Evolutionary conservation across 192 early-diverging fungal genomes (phyloP), one percentile per base, ranked within the genome.

Genomic region (Gryganskiella cystojenkinii): DNA sequence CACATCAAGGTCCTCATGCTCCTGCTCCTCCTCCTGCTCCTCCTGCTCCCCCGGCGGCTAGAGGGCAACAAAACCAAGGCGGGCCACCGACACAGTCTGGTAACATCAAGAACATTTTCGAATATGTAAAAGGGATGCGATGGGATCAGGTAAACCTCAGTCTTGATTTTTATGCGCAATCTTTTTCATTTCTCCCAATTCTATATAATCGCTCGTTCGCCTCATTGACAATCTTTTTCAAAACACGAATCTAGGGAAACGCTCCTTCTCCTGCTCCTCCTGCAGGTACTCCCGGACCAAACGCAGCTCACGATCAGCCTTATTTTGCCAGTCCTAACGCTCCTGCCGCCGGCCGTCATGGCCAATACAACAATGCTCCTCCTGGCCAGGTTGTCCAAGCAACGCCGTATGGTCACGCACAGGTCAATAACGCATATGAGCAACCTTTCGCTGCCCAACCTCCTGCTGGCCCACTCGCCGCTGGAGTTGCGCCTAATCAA

Each of bases 101-200:
- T 0, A 24, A 55, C 10, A 69, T 78, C 56, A 78, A 78, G 56
- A 69, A 59, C 24, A 78, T 78, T 28, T 78, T 69, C 59, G 74
- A 78, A 22, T 78, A 78, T 45, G 74, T 65, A 10, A 78, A 78
- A 53, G 74, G 74, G 27, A 78, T 69, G 74, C 61, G 67, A 46
- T 78, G 74, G 74, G 67, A 78, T 54, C 60, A 62, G 53, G 74
- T 78, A 78, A 37, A 47, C 47, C 52, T 35, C 46, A 34, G 28
- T 13, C 56, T 34, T 14, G 56, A 57, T 40, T 37, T 24, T 24
- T 57, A 20, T 24, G 33, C 56, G 2, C 24, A n/a, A n/a, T n/a
- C n/a, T n/a, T n/a, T n/a, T n/a, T n/a, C n/a, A n/a, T n/a, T n/a
- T n/a, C n/a, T n/a, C n/a, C n/a, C n/a, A n/a, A n/a, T n/a, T n/a